Evolutionary conservation across 2,329 filamentous ascomycete genomes (phyloP), one percentile per base, ranked within the genome.

Genomic region (Scytalidium lignicola): DNA sequence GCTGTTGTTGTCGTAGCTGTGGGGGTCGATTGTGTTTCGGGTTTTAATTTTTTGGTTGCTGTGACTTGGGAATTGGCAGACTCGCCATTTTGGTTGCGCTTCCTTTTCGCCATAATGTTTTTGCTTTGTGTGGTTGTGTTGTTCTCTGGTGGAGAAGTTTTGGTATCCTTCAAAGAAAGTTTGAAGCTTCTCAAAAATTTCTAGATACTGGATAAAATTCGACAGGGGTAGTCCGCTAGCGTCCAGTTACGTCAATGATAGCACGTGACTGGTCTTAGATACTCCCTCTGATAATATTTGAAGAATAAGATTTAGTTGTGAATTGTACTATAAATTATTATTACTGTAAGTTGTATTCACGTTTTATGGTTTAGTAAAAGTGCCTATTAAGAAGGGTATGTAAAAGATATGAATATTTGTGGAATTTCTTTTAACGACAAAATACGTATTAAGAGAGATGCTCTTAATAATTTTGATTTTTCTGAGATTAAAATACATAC

Each of bases 31-130:
- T 63, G 62, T 19, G 59, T 23, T 17, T 52, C 39, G 8, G 51
- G 28, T 37, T 37, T 37, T 37, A 37, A 37, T 13, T 37, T 37
- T 37, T 37, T 37, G 15, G 21, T 43, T 3, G 48, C 47, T 41
- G 49, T 26, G 8, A 5, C 7, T 37, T 37, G 32, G 5, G 32
- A 17, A 37, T 37, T 37, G 6, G 46, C 46, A 42, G 54, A 48
- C 17, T 63, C 53, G 22, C 41, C 28, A 19, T 54, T 55, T n/a
- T 19, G 43, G 28, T 53, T 62, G 41, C 60, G 58, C 56, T 65
- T 65, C 58, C 63, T 55, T 57, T 65, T 65, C 18, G 59, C 61
- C 63, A 64, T 64, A 17, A 48, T 48, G 22, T 50, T 57, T 46
- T 50, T 37, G 18, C 43, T 20, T 40, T 47, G 20, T 21, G 19